Percentiles rank a stretch among this genome's conserved stretches.
These are phyloP conservation scores for Neocatenulostroma microsporum DNA, from an alignment of 2,329 filamentous ascomycete species.

Conservation along the genomic window DNA sequence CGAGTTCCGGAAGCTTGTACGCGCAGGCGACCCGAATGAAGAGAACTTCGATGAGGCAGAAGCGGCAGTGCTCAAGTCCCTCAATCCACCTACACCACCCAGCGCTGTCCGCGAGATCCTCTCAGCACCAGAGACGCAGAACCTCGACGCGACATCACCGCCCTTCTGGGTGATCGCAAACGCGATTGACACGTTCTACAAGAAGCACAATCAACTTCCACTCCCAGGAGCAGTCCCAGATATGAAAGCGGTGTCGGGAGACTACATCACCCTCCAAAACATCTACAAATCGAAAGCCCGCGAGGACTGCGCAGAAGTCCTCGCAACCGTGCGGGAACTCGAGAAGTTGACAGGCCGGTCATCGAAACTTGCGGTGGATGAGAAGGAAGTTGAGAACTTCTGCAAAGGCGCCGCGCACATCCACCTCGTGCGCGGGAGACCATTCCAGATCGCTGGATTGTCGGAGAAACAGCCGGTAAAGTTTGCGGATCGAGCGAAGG, in stretches of 20 bases:
- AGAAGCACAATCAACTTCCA: conserved; percentile 64
- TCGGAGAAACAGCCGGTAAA: conserved; percentile 29
- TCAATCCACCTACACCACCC: conserved; percentile 61
- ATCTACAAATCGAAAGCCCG: conserved; percentile 87
- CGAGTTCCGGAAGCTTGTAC: conserved; percentile 66
- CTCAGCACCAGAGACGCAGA: conserved; percentile 54
- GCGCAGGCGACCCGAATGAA: conserved; percentile 66
- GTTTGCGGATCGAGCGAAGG: conserved; percentile 39
- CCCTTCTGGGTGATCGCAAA: conserved; percentile 85
- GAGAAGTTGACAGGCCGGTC: conserved; percentile 43
- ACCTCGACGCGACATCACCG: conserved; percentile 42
- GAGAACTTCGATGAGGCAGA: conserved; percentile 96
- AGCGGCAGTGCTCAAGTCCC: conserved; percentile 77
- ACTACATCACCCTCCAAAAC: conserved; percentile 85
- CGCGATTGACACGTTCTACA: conserved; percentile 70
- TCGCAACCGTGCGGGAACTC: conserved; percentile 52
- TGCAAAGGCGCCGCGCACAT: conserved; percentile 94
- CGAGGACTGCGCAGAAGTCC: conserved; percentile 67
- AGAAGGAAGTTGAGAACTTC: conserved; percentile 76
- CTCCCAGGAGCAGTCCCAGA: conserved; percentile 83
- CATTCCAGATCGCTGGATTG: conserved; percentile 42
- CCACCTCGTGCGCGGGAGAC: conserved; percentile 67
- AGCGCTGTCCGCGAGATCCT: conserved; percentile 71
- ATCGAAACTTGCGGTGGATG: conserved; percentile 45
- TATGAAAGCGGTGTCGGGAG: conserved; percentile 90